Percentiles rank a stretch among this genome's conserved stretches.
Evolutionary conservation across 176 grass and related monocot species (phyloP).

Genomic region (Paspalum notatum): DNA sequence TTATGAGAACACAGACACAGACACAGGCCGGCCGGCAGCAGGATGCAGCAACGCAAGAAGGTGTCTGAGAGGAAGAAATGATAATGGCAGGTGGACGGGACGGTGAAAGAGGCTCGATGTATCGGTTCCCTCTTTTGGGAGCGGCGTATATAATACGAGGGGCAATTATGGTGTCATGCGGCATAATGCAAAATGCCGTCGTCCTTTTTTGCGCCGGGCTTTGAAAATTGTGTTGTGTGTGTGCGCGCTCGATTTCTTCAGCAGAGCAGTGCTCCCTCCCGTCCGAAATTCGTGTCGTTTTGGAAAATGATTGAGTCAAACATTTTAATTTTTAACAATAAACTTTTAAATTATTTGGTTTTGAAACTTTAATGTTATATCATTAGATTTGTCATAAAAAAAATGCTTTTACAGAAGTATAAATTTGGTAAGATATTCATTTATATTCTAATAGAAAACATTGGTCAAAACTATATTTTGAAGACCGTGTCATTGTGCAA

Average conservation of each 20-base stretch:
- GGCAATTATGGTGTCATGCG: neutral
- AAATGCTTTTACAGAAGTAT: too few relatives aligned
- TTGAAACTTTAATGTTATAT: too few relatives aligned
- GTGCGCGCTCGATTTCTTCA: neutral
- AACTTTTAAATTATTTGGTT: too few relatives aligned
- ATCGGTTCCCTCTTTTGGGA: constrained; percentile 15
- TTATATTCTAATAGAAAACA: too few relatives aligned
- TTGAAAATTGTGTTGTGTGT: neutral
- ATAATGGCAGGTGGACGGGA: constrained; percentile 12
- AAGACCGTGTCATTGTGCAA: too few relatives aligned
- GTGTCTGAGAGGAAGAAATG: neutral
- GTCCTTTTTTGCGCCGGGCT: neutral
- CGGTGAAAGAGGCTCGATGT: neutral
- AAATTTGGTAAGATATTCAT: too few relatives aligned
- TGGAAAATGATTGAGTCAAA: too few relatives aligned
- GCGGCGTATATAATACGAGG: constrained; percentile 14
- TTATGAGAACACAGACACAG: neutral
- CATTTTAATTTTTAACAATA: too few relatives aligned
- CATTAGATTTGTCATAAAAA: too few relatives aligned
- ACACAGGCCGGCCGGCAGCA: neutral
- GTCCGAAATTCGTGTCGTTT: too few relatives aligned
- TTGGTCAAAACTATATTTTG: too few relatives aligned
- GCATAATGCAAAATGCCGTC: neutral
- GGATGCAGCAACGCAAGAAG: neutral
- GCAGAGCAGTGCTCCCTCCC: too few relatives aligned